These are phyloP conservation scores for Hymenoscyphus fructigenus DNA, from an alignment of 2,329 filamentous ascomycete species.

Conservation along the genomic window DNA sequence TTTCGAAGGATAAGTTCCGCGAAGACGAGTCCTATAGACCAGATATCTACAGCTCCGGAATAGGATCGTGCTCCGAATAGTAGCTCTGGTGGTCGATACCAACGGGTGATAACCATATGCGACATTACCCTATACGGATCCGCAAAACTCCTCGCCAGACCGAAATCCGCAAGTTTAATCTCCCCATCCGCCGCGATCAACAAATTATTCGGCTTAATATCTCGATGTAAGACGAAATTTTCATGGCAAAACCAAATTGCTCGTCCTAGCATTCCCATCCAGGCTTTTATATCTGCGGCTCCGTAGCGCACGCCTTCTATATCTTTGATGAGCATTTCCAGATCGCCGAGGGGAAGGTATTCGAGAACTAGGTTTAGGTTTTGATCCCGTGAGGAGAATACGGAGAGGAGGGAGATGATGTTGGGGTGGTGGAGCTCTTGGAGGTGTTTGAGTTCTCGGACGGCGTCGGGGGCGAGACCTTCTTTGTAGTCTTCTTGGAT, in stretches of 20 bases:
- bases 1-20: conserved; percentile 83
- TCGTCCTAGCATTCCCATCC: conserved; percentile 96
- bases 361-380: conserved; percentile 96
- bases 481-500: conserved; percentile 82
- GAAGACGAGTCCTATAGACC: conserved; percentile 91
- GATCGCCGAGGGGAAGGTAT: conserved; percentile 87
- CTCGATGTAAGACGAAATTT: conserved; percentile 89
- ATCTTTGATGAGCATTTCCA: conserved; percentile 93
- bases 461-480: conserved; percentile 89
- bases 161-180: conserved; percentile 96
- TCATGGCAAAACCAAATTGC: conserved; percentile 97
- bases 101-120: conserved; percentile 89
- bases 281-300: conserved; percentile 89
- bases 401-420: conserved; percentile 87
- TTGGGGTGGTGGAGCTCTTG: conserved; percentile 94
- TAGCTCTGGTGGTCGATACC: conserved; percentile 94
- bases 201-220: conserved; percentile 99
- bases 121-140: conserved; percentile 91
- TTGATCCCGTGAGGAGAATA: conserved; percentile 94
- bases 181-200: conserved; percentile 90
- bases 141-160: conserved; percentile 83
- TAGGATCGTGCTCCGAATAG: conserved; percentile 90
- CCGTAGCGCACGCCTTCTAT: conserved; percentile 75
- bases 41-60: conserved; percentile 86
- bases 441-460: conserved; percentile 93